Base-by-base conservation (phyloP, 2,329 filamentous ascomycete genomes). In the Lasiodiplodia gonubiensis region DNA sequence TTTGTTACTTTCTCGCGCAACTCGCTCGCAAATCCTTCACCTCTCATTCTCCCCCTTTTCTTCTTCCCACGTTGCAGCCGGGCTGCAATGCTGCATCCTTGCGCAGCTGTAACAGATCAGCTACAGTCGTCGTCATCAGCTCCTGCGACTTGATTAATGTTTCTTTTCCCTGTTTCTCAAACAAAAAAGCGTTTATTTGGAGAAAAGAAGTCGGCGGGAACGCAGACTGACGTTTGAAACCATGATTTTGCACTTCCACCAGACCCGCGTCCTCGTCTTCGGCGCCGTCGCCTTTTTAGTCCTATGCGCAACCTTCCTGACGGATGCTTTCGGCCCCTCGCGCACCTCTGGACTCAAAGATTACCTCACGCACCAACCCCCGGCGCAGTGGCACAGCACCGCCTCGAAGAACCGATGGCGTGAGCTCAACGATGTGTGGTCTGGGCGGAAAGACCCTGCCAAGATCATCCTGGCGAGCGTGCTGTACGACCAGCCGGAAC, bases 381-480 rank as follows among this genome's bases (percentile, higher is more conserved):
- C 46, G 1, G 33, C 57, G 16, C 46, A 33, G 18, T 60, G 37
- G 35, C 54, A 59, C 35, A 60, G 57, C 57, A 33, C 57, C 23
- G 57, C 57, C 25, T 42, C 57, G 4, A 30, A 21, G 25, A 3
- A 7, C 2, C 57, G 57, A 2, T 60, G 57, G 57, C 57, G 39
- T 16, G 57, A 60, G 7, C 57, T 60, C 23, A 27, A 25, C 39
- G 57, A 60, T 10, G 37, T 46, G n/a, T 60, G 57, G 57, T 14
- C n/a, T 18, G 57, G 57, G 3, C 23, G 57, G 25, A 48, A 33
- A 2, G 63, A 65, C 16, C 37, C 63, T 7, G 39, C 52, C n/a
- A 66, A 55, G 23, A 70, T 71, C 63, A 30, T 67, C 3, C 69
- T 68, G 65, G 70, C 70, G 8, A 66, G 68, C n/a, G 67, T 70